Evolutionary conservation across 2,329 filamentous ascomycete genomes (phyloP), one percentile per base, ranked within the genome.

Genomic region (Claviceps purpurea): DNA sequence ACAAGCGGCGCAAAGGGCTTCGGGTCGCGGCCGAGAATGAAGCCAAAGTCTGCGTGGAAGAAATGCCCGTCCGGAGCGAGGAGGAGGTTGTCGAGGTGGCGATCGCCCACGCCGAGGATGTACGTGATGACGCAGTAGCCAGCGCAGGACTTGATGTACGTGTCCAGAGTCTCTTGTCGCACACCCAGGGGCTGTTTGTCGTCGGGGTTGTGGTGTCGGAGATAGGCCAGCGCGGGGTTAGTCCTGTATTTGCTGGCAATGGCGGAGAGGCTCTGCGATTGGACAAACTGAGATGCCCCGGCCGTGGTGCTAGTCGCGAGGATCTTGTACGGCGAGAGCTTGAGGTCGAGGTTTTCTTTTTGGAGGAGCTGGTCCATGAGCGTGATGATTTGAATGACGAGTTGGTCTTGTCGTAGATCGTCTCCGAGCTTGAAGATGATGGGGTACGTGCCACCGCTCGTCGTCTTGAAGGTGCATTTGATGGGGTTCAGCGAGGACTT

Each of bases 91-190:
- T 98, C 93, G 2, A 97, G 77, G 68, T 98, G 93, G 1, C 93
- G 84, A 65, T 98, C 93, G 20, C 93, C 93, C 2, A 98, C 93
- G 37, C 93, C 94, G 13, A 98, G 79, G 16, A 98, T 87, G 66
- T 98, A 98, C 0, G 94, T 98, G 59, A 98, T 96, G 14, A 98
- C 93, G 66, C 93, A 97, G 70, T 98, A 98, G 38, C 93, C 93
- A 0, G 93, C 93, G 63, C 93, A 96, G 0, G 89, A 95, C 64
- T 90, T 91, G 63, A 97, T 83, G 64, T 95, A 98, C 1, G 85
- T 96, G 59, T 98, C 93, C 70, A 98, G 84, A 0, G 88, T 85
- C 63, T 96, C 91, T 64, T 91, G 90, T 30, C 90, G 85, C 30
- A 98, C 84, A 1, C 91, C 89, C 1, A 95, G 76, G 0, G 89